A percentile compares a stretch with the other conserved stretches of the same genome.
Evolutionary conservation across 2,329 filamentous ascomycete species (phyloP).

Genomic region (Neurospora sp.): DNA sequence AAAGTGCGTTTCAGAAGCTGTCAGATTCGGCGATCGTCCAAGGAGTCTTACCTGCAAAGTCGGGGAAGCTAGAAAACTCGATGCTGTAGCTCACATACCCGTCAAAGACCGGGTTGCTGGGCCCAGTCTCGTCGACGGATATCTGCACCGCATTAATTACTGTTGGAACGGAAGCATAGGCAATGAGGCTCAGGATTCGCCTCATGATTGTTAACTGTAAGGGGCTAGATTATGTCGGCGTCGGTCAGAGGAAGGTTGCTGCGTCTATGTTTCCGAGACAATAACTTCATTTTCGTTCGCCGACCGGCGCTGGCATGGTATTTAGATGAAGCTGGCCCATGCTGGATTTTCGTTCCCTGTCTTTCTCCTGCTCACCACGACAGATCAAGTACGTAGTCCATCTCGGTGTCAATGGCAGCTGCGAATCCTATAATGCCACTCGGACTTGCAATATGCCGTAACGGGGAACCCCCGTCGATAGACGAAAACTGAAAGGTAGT

Average conservation of each 20-base stretch:
- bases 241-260: neutral
- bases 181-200: neutral
- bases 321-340: neutral
- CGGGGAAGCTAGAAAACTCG: constrained; percentile 30
- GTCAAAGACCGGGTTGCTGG: constrained; percentile 25
- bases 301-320: neutral
- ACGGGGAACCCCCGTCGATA: neutral
- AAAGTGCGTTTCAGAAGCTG: constrained; percentile 26
- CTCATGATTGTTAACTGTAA: neutral
- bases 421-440: neutral
- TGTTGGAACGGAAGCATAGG: neutral
- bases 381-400: neutral
- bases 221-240: neutral
- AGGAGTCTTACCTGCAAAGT: constrained; percentile 18
- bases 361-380: neutral
- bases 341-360: neutral
- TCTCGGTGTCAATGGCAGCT: neutral
- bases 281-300: neutral
- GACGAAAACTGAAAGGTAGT: neutral
- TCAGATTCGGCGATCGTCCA: neutral
- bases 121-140: constrained; percentile 5
- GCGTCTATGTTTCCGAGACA: neutral
- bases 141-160: neutral
- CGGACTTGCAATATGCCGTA: neutral
- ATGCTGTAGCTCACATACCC: constrained; percentile 32